A percentile compares a stretch with the other conserved stretches of the same genome.
These are phyloP conservation scores for Prunus salicina DNA, from an alignment of 306 rosid species.

Conservation along the genomic window DNA sequence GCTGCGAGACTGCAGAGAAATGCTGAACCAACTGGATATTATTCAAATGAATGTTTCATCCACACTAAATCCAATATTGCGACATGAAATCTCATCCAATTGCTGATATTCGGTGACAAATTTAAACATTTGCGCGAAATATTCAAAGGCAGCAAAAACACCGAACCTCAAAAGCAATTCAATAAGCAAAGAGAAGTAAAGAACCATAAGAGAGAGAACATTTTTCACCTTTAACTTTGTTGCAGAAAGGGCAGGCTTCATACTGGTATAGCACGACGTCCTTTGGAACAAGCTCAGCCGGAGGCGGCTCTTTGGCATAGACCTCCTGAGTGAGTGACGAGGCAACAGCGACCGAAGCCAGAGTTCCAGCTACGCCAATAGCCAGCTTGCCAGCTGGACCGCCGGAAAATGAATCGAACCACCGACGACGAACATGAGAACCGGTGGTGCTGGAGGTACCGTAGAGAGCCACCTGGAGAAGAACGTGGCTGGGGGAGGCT, in stretches of 20 bases:
- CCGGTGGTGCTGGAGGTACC: constrained; percentile 25
- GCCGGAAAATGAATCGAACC: constrained; percentile 36
- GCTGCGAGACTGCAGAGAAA: background rate
- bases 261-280: constrained; percentile 88
- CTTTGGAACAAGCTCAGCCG: constrained; percentile 52
- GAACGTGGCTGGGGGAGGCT: constrained; percentile 35
- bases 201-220: background rate
- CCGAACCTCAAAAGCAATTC: background rate
- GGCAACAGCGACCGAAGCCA: constrained; percentile 34
- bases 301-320: constrained; percentile 73
- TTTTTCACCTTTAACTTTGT: constrained; percentile 75
- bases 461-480: constrained; percentile 54
- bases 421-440: constrained; percentile 26
- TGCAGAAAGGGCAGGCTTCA: constrained; percentile 96
- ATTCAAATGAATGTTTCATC: background rate
- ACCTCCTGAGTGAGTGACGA: constrained; percentile 48
- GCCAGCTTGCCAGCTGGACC: constrained; percentile 24
- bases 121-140: background rate
- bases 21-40: too few relatives aligned
- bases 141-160: background rate
- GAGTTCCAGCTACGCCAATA: constrained; percentile 55
- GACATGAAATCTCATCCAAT: background rate
- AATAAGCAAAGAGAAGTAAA: background rate
- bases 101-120: background rate
- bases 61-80: background rate